A percentile compares a stretch with the other conserved stretches of the same genome.
Conservation (phyloP, 1,284 basidiomycete species). For the Ceratobasidium sp. region DNA sequence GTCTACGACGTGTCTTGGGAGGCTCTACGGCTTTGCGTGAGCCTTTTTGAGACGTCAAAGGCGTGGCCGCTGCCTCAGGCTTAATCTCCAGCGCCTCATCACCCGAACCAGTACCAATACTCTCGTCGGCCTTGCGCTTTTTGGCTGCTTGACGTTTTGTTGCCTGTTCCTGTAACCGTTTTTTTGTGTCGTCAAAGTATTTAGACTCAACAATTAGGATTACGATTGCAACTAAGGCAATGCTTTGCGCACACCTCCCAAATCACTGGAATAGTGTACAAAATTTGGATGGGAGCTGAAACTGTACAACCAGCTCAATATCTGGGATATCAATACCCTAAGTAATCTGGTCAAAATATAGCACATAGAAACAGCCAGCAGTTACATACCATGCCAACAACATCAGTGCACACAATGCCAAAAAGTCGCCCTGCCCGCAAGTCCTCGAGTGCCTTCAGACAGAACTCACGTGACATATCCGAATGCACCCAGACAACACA, state of each 20-base stretch:
- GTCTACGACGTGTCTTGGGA: background rate
- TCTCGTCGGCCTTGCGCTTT: background rate
- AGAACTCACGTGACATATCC: slow-evolving; percentile 11
- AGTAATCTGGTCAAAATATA: background rate
- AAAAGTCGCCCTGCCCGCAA: background rate
- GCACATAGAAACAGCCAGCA: background rate
- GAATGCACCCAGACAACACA: slow-evolving; percentile 18
- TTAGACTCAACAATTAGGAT: background rate
- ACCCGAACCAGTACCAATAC: background rate
- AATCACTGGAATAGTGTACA: background rate
- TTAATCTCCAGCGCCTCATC: background rate
- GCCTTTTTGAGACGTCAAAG: background rate
- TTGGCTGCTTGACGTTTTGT: background rate
- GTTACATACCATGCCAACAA: slow-evolving; percentile 11
- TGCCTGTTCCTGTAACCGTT: background rate
- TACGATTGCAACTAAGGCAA: background rate
- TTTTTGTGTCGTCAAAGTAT: slow-evolving; percentile 10
- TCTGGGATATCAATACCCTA: slow-evolving; percentile 26
- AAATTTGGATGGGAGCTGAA: background rate
- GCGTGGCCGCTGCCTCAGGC: background rate
- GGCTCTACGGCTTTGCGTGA: background rate
- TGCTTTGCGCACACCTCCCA: background rate
- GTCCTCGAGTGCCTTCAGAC: background rate
- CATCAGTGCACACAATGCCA: slow-evolving; percentile 30
- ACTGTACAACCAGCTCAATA: slow-evolving; percentile 10